A percentile compares a stretch with the other conserved stretches of the same genome.
These are phyloP conservation scores for Cetraspora pellucida DNA, from an alignment of 192 early-diverging fungal genomes.

Conservation along the genomic window DNA sequence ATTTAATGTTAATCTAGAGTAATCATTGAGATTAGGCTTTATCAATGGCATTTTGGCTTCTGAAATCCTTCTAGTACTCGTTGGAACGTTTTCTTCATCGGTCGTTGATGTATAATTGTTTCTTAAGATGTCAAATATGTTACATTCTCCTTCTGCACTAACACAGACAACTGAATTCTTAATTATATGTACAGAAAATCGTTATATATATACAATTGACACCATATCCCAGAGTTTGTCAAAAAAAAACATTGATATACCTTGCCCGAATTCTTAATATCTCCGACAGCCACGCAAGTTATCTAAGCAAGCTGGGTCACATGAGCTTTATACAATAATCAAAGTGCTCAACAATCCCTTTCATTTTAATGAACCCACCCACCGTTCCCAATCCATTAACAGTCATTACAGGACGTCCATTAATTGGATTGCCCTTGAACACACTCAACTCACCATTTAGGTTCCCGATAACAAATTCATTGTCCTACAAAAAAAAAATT, in stretches of 20 bases:
- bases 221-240: neutral
- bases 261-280: constrained; percentile 58
- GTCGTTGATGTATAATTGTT: neutral
- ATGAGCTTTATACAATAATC: neutral
- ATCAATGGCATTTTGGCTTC: neutral
- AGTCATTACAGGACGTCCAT: constrained; percentile 47
- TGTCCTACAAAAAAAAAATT: constrained; percentile 42
- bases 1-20: constrained; percentile 46
- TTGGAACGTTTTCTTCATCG: constrained; percentile 32
- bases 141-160: constrained; percentile 58
- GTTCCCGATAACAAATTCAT: constrained; percentile 65
- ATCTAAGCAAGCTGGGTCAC: constrained; percentile 43
- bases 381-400: constrained; percentile 60
- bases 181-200: neutral
- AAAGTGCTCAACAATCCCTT: neutral
- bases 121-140: constrained; percentile 56
- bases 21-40: constrained; percentile 13
- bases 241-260: constrained; percentile 15
- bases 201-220: neutral
- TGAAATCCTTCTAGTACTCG: constrained; percentile 6
- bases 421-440: constrained; percentile 54
- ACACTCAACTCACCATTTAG: constrained; percentile 58
- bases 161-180: constrained; percentile 60
- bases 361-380: constrained; percentile 2
- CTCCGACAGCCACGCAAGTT: constrained; percentile 59